A percentile compares a stretch with the other conserved stretches of the same genome.
These are phyloP conservation scores for Tulasnella sp. DNA, from an alignment of 768 basidiomycete species.

Conservation along the genomic window DNA sequence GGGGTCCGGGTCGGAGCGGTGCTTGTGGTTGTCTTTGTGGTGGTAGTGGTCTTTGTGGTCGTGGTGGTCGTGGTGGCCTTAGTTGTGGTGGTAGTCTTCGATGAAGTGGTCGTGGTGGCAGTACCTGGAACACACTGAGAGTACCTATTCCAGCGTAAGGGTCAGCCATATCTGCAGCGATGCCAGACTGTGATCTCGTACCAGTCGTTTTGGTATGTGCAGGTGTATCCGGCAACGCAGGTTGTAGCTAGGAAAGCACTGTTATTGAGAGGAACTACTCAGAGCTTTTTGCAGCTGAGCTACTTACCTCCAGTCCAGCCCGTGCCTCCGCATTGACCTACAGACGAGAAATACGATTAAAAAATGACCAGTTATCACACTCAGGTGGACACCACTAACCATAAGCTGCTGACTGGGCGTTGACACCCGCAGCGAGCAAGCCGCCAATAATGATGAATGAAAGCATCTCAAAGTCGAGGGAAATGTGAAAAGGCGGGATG, in stretches of 20 bases:
- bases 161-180: too few species aligned
- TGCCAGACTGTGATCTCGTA: not conserved
- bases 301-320: not conserved
- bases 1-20: not conserved
- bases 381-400: not conserved
- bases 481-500: too few species aligned
- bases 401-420: not conserved
- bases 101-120: not conserved
- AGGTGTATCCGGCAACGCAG: slow-evolving; percentile 7
- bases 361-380: not conserved
- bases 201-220: slow-evolving; percentile 4
- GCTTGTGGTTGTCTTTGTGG: not conserved
- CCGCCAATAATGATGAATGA: not conserved
- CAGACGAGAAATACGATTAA: not conserved
- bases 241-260: not conserved
- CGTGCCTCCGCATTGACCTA: not conserved
- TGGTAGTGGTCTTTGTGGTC: not conserved
- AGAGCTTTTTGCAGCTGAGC: not conserved
- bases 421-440: not conserved
- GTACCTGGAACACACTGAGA: not conserved
- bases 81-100: not conserved
- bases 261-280: not conserved
- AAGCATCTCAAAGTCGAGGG: not conserved
- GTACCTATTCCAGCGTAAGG: not conserved
- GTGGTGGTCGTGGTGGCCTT: not conserved